Percentiles rank a stretch among this genome's conserved stretches.
These are phyloP conservation scores for Carallia pectinifolia DNA, from an alignment of 345 rosid species.

Conservation along the genomic window DNA sequence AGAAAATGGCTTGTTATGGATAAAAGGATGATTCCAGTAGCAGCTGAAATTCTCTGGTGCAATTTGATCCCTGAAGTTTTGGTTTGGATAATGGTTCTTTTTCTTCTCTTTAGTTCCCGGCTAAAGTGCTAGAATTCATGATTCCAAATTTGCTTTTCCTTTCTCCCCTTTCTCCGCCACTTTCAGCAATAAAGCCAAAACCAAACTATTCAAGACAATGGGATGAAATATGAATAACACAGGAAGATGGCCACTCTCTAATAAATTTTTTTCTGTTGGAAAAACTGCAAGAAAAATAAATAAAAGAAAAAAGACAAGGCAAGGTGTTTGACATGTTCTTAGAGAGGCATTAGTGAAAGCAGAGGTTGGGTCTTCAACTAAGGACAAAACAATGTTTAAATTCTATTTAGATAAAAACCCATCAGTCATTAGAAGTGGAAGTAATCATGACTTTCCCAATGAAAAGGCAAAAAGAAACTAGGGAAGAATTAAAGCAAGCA, in stretches of 20 bases:
- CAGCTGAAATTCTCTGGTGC: too few relatives aligned
- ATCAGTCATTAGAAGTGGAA: slow-evolving; percentile 37
- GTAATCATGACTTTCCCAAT: slow-evolving; percentile 35
- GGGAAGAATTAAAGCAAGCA: slow-evolving; percentile 12
- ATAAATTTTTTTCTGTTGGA: not conserved
- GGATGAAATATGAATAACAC: not conserved
- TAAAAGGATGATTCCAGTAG: too few relatives aligned
- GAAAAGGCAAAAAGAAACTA: slow-evolving; percentile 17
- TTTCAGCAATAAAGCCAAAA: not conserved
- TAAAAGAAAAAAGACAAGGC: not conserved
- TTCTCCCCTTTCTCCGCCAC: not conserved
- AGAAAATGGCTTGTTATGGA: too few relatives aligned
- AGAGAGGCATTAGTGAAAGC: slow-evolving; percentile 14
- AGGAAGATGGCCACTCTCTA: not conserved
- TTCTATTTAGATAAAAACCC: slow-evolving; percentile 17
- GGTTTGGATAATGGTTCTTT: not conserved
- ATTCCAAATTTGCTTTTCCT: not conserved
- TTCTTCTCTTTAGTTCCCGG: not conserved
- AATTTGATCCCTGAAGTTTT: not conserved
- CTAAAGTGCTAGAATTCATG: not conserved
- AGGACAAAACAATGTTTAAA: slow-evolving; percentile 1
- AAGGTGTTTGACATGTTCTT: slow-evolving; percentile 4
- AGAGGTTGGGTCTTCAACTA: slow-evolving; percentile 2
- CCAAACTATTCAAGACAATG: not conserved
- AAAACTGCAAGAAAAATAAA: not conserved